Evolutionary conservation across 257 asterid species (phyloP).

Genomic region (Solanum chilense): DNA sequence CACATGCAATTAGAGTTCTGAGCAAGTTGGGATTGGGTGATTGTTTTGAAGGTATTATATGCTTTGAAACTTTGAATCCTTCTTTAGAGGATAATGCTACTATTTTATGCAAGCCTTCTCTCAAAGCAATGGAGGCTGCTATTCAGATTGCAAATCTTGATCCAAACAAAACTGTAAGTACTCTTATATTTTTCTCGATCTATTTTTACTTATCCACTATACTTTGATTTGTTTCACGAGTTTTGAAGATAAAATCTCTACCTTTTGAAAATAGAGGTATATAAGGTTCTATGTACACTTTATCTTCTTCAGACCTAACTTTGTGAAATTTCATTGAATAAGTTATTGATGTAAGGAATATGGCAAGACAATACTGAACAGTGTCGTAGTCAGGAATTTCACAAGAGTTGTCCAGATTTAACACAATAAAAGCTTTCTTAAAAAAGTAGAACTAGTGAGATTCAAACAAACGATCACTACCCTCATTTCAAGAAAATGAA

Average conservation of each 20-base stretch:
- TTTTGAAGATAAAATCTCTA: not conserved
- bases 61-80: constrained; percentile 84
- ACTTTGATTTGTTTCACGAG: no score
- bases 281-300: not conserved
- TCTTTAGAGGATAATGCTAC: not conserved
- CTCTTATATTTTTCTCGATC: not conserved
- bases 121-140: constrained; percentile 61
- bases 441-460: no score
- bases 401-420: no score
- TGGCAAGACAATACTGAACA: no score
- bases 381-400: no score
- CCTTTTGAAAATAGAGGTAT: no score
- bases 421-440: no score
- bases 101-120: constrained; percentile 71
- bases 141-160: constrained; percentile 56
- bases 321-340: no score
- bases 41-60: constrained; percentile 80
- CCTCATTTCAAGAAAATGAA: no score
- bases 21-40: constrained; percentile 63
- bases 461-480: no score
- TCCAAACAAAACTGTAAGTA: constrained; percentile 60
- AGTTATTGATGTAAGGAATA: no score
- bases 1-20: constrained; percentile 56
- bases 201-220: not conserved
- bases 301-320: not conserved